Base-by-base conservation (phyloP, 768 basidiomycete genomes). In the Lentinula detonsa region DNA sequence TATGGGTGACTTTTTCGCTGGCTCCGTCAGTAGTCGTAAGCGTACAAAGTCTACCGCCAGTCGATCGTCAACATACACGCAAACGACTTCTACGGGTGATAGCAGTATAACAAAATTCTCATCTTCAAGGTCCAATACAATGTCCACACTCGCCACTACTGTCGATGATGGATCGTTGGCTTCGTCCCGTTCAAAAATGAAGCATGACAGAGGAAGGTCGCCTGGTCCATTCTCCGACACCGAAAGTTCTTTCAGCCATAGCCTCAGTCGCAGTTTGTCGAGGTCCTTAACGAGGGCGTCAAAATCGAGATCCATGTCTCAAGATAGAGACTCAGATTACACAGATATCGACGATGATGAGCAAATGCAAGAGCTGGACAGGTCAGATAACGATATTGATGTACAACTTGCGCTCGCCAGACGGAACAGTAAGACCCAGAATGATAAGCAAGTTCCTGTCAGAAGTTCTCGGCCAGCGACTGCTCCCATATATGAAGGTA, bases 401-500 rank as follows among this genome's bases (percentile, higher is more conserved):
- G 78, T 84, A 75, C 86, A 88, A 52, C 74, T 97, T 56, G 91
- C 91, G 63, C 75, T 96, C 53, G 95, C 95, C 5, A 78, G 91
- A 62, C 82, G 83, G 65, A 97, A 97, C 69, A 93, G 92, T 69
- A 80, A 87, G 67, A 90, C 81, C 70, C 92, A 93, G 65, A 81
- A 83, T 61, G 80, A 77, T 16, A 80, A 81, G 52, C 68, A 75
- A 48, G 61, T 76, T 9, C 65, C 75, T 49, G 64, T 81, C 57
- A 67, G 75, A 5, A 67, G 81, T 65, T 82, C 84, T 15, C 72
- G 67, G 33, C 77, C 82, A 3, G 68, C 80, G 15, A 86, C 88
- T 65, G 82, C 83, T 33, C 89, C 85, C 2, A 91, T 93, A 65
- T 90, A 89, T 65, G 91, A 93, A 84, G 90, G 91, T 86, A 66